Evolutionary conservation across 495 filamentous ascomycete species (phyloP), one percentile per base, ranked within the genome.

Genomic region (Pseudevernia furfuracea): DNA sequence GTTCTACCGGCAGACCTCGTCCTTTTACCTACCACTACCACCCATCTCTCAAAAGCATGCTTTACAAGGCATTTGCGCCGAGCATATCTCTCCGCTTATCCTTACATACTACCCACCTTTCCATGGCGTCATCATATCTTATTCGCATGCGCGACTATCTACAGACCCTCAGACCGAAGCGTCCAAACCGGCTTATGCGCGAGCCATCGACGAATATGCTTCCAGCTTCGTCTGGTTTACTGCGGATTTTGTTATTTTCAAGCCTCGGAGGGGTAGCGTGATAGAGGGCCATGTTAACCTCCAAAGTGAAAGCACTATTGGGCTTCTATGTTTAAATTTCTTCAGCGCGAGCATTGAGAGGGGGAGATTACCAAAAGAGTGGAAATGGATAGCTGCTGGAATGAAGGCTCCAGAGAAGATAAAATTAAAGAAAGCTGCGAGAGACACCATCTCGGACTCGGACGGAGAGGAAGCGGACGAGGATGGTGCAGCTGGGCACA

Each of bases 61-160:
- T n/a, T 73, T 86, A 58, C 80, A 85, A 67, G 85, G 85, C 43
- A 73, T 89, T 34, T 83, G 87, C 66, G 85, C 87, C 46, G 87
- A 90, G 70, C 87, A 91, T 71, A 80, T 92, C 49, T 89, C 89
- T 23, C 89, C 89, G 19, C 78, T 90, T 23, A 79, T 93, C 37
- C 81, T 93, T 44, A 86, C 81, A 36, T 93, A 90, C 75, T 90
- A 85, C 67, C 81, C 88, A 12, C 87, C 88, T 4, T 76, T 91
- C 60, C 75, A 80, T 38, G 89, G 88, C 44, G 81, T 91, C 19
- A 71, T 93, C 11, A 78, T 93, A 69, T 86, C 87, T 15, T 92
- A 89, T 76, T 78, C 73, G 63, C 85, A 92, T 70, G 74, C 78
- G 11, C 62, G 72, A 23, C 66, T 75, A 38, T 62, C 72, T n/a